Percentiles rank a stretch among this genome's conserved stretches.
These are phyloP conservation scores for Rubia balearica DNA, from an alignment of 305 asterid genomes.

Conservation along the genomic window DNA sequence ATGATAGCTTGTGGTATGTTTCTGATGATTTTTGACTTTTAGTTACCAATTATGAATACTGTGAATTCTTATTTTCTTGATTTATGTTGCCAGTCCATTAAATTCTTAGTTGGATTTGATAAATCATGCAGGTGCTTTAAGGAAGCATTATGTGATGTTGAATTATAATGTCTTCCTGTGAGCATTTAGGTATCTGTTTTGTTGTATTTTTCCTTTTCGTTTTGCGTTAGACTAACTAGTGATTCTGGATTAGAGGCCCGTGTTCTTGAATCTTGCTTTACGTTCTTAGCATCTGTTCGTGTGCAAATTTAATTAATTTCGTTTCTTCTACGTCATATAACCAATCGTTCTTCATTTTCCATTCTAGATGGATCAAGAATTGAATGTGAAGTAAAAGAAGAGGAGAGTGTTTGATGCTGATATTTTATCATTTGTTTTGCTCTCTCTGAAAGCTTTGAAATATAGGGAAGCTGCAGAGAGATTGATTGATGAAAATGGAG, in stretches of 20 bases:
- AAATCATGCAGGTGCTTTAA: neutral
- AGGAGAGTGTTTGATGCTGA: neutral
- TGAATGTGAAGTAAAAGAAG: neutral
- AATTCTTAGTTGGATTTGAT: neutral
- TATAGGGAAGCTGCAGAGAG: neutral
- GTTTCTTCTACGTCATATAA: no score
- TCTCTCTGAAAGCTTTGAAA: neutral
- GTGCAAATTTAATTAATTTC: no score
- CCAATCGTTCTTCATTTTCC: neutral
- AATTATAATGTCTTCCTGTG: neutral
- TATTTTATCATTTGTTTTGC: neutral
- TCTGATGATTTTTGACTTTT: no score
- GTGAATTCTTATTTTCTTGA: no score
- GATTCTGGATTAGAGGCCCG: no score
- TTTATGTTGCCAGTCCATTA: neutral
- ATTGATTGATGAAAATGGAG: neutral
- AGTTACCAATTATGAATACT: no score
- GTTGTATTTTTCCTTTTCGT: no score
- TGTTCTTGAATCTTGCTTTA: no score
- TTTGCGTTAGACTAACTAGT: no score
- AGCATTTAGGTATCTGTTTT: neutral
- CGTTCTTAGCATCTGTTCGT: no score
- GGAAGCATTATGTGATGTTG: neutral
- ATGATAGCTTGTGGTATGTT: conserved; percentile 88
- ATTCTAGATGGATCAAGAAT: neutral